Base-by-base conservation (phyloP, 345 rosid genomes). In the Arabidopsis arenosa region DNA sequence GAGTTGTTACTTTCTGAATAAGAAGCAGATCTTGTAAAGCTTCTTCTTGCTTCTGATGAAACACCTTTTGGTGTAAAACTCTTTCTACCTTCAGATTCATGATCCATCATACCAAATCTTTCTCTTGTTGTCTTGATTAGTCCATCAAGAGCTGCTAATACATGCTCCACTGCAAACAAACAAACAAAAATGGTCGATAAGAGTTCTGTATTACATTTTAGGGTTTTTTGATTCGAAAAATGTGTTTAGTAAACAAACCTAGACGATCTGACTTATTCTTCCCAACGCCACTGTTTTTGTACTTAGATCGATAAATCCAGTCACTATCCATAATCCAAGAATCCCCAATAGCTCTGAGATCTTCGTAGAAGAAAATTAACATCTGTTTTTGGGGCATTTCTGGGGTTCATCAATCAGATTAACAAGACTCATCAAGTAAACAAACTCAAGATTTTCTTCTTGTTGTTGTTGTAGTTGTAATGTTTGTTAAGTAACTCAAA, bases 291-390 rank as follows among this genome's bases (percentile, higher is more conserved):
- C 73, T 63, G 39, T 83, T 72, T 57, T 76, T 77, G 21, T 83
- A 53, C n/a, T 87, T 80, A 10, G 70, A 72, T 58, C 81, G 85
- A 66, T 85, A 87, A 55, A 84, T 83, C 88, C 86, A 85, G 0
- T 84, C 89, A 36, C 66, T 80, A 59, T 81, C 74, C 78, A 63
- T 70, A 63, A 77, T 85, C 94, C 91, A 93, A 41, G 90, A 83
- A 80, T 89, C 92, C 67, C 91, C 95, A 66, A 85, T 83, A 18
- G 85, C 84, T 81, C 78, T 87, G 72, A 93, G 75, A 64, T 84
- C 80, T 70, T 74, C 82, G 35, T 81, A 86, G 65, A 89, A 90
- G 84, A 76, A 76, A 9, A 83, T 54, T 55, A 90, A 78, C 72
- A 87, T 83, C 93, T 91, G 85, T 77, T 75, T 78, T 78, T 52